Base-by-base conservation (phyloP, 352 stramenopile species). In the Stephanocyclus meneghinianus region DNA sequence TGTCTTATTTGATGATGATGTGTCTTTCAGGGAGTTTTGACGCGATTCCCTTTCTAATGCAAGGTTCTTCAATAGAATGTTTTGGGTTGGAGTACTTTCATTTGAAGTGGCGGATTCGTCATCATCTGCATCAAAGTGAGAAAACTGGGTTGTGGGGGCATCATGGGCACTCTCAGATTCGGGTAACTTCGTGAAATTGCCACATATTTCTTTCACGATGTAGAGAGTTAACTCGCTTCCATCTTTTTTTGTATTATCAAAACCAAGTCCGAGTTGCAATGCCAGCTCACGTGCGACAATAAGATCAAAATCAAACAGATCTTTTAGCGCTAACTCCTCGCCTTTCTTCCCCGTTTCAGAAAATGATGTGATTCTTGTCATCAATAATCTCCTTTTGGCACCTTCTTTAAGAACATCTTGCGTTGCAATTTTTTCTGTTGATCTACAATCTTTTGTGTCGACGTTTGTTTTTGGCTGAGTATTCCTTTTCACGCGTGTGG, bases 341-440 rank as follows among this genome's bases (percentile, higher is more conserved):
- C 80, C 85, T n/a, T 76, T 74, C 1, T 67, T 71, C 2, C 50
- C 85, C 9, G 44, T 80, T 30, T 88, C 57, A 1, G 74, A 57
- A 81, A 93, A 93, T 15, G 57, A 50, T 0, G 66, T 51, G 32
- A 91, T 87, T 61, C 62, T 75, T 26, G 87, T 74, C 72, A 91
- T 78, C 18, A 92, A 64, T 40, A 11, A 65, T 66, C 72, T 78
- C 56, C 78, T 70, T 30, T 50, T 80, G 3, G 69, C 48, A 62
- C 71, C 63, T 40, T 37, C 88, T 80, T 76, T 95, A 93, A 29
- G 16, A 30, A 51, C 77, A 96, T 89, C 47, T 48, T 51, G 50
- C 21, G 16, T 21, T 11, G 47, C 16, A 57, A 9, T 44, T 67
- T 15, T 53, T 55, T 18, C 15, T 69, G 40, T 69, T 51, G 37